Evolutionary conservation across 2,329 filamentous ascomycete species (phyloP).

Genomic region (Diatrype stigma): DNA sequence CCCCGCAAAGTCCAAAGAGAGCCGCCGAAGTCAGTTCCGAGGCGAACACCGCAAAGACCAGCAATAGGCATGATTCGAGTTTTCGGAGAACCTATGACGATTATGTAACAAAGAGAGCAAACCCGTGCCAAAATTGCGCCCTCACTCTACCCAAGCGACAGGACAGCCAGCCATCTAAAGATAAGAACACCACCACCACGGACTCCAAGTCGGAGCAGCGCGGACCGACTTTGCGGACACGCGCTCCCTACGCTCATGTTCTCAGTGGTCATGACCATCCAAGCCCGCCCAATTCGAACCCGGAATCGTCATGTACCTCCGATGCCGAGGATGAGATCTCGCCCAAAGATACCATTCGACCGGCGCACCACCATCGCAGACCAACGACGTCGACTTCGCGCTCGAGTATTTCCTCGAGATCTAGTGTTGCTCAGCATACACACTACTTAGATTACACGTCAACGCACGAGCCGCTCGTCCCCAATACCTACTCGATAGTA

Average conservation of each 20-base stretch:
- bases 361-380: conserved; percentile 35
- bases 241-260: conserved; percentile 56
- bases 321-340: conserved; percentile 45
- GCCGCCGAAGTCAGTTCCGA: conserved; percentile 27
- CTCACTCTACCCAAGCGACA: conserved; percentile 57
- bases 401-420: conserved; percentile 50
- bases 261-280: conserved; percentile 41
- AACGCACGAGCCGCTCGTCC: conserved; percentile 58
- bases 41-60: conserved; percentile 13
- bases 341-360: conserved; percentile 15
- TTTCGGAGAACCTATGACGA: conserved; percentile 63
- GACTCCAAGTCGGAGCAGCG: conserved; percentile 34
- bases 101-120: conserved; percentile 58
- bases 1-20: conserved; percentile 52
- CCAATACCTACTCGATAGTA: conserved; percentile 62
- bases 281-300: conserved; percentile 50
- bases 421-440: conserved; percentile 48
- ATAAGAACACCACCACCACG: conserved; percentile 10
- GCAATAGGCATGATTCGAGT: conserved; percentile 49
- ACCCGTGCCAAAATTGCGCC: conserved; percentile 65
- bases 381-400: conserved; percentile 45
- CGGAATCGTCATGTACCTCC: conserved; percentile 42
- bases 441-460: conserved; percentile 67
- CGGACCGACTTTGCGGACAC: conserved; percentile 57
- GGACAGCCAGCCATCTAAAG: conserved; percentile 19